A percentile compares a stretch with the other conserved stretches of the same genome.
Evolutionary conservation across 371 early-diverging fungal species (phyloP).

Genomic region (Globomyces sp.): DNA sequence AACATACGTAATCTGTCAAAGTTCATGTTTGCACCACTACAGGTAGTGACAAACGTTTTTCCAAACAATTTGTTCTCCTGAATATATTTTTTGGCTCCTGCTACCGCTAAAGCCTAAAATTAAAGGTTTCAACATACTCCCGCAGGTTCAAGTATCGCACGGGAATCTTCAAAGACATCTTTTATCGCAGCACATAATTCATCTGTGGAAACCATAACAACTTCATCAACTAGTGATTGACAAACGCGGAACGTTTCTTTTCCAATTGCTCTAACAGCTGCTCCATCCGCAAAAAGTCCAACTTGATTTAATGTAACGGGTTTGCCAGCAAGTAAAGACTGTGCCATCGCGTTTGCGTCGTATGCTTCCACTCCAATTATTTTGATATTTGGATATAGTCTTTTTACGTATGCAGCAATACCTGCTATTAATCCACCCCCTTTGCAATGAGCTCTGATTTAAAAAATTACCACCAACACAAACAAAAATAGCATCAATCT

Average conservation of each 20-base stretch:
- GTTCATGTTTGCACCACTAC: constrained; percentile 96
- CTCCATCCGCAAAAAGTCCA: constrained; percentile 96
- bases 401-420: constrained; percentile 86
- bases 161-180: constrained; percentile 95
- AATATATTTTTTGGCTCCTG: constrained; percentile 85
- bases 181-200: constrained; percentile 98
- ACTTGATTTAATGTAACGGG: constrained; percentile 72
- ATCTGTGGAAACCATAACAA: constrained; percentile 88
- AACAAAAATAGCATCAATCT: constrained; percentile 84
- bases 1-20: constrained; percentile 74
- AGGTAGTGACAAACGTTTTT: constrained; percentile 70
- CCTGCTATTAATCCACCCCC: constrained; percentile 96
- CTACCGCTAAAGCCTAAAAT: constrained; percentile 67
- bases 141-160: constrained; percentile 92
- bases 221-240: constrained; percentile 59
- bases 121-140: constrained; percentile 42
- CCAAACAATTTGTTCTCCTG: constrained; percentile 33
- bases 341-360: constrained; percentile 89
- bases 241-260: constrained; percentile 82
- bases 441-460: too few relatives aligned
- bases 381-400: constrained; percentile 74
- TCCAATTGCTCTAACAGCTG: constrained; percentile 90
- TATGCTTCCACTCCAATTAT: constrained; percentile 86
- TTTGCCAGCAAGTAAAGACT: constrained; percentile 63
- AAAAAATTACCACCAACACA: constrained; percentile 61